Base-by-base conservation (phyloP, 2,329 filamentous ascomycete genomes). In the Juglanconis juglandina region DNA sequence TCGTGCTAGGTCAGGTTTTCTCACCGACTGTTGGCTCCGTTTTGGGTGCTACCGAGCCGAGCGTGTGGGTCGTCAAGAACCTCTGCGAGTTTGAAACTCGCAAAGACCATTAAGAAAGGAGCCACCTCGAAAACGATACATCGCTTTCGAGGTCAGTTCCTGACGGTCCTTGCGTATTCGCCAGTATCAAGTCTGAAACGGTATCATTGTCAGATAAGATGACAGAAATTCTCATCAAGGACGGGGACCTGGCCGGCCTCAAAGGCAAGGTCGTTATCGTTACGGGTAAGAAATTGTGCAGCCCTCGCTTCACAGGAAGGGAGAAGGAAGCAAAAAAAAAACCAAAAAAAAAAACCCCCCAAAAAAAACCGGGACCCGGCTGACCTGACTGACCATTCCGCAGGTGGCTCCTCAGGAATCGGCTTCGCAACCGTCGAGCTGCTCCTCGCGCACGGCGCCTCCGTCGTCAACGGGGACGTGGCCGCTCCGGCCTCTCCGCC, bases 321-420 rank as follows among this genome's bases (percentile, higher is more conserved):
- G n/a, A 39, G 37, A 39, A 13, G 11, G 37, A 39, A 13, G 11
- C 8, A 1, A 2, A 39, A 39, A 39, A 39, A 39, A 39, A 44
- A n/a, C 41, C 10, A n/a, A n/a, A n/a, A n/a, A n/a, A n/a, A n/a
- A n/a, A n/a, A n/a, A n/a, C n/a, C n/a, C n/a, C 7, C 7, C 8
- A 39, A 39, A 39, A 39, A 39, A 39, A 44, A 17, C 41, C 10
- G 11, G 8, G 41, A 44, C 14, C 14, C 10, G 14, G 5, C 42
- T 17, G 4, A 33, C 13, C 24, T 24, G 11, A 34, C 30, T 34
- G 7, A 57, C 13, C 32, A 17, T 7, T 47, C 41, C 32, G 11
- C 35, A 79, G 83, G 84, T 53, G 81, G 81, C 59, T 83, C 81
- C 0, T 85, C 83, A 2, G 85, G 85, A 14, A 87, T 87, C 56